These are phyloP conservation scores for Trametes sanguinea DNA, from an alignment of 768 basidiomycete genomes.

Conservation along the genomic window DNA sequence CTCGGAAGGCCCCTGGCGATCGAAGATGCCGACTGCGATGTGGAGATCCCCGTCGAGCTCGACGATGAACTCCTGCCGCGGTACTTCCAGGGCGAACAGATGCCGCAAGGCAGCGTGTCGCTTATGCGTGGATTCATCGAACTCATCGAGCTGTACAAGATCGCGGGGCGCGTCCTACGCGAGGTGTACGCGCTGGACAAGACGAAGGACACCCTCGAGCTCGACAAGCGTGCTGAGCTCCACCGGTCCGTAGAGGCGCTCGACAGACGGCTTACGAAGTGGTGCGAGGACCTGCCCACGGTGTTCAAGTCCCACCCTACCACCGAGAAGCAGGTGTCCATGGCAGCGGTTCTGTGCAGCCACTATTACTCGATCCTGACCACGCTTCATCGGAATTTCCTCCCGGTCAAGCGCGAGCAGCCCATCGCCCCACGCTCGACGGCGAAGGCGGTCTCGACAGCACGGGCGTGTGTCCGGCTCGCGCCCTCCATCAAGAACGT, in stretches of 20 bases:
- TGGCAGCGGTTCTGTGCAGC: slow-evolving; percentile 84
- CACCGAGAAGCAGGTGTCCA: slow-evolving; percentile 79
- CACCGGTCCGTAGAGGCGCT: slow-evolving; percentile 77
- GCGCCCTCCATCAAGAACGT: slow-evolving; percentile 84
- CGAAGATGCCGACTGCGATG: slow-evolving; percentile 89
- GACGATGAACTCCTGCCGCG: slow-evolving; percentile 79
- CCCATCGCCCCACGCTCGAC: slow-evolving; percentile 70
- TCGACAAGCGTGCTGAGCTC: slow-evolving; percentile 73
- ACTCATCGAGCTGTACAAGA: slow-evolving; percentile 77
- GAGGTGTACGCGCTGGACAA: slow-evolving; percentile 82
- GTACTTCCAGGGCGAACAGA: slow-evolving; percentile 66
- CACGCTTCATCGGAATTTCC: slow-evolving; percentile 84
- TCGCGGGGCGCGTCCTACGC: slow-evolving; percentile 78
- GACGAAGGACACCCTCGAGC: slow-evolving; percentile 71
- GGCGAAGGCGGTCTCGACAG: slow-evolving; percentile 78
- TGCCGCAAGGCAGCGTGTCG: slow-evolving; percentile 57
- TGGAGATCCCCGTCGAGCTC: slow-evolving; percentile 78
- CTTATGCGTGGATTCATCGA: slow-evolving; percentile 84
- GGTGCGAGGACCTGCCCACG: slow-evolving; percentile 78
- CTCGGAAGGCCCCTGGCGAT: slow-evolving; percentile 87
- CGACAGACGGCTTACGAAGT: slow-evolving; percentile 74
- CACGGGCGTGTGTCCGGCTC: slow-evolving; percentile 81
- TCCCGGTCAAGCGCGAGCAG: slow-evolving; percentile 77
- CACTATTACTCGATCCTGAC: slow-evolving; percentile 89
- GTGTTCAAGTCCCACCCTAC: slow-evolving; percentile 74